phyloP scores from a whole-genome alignment of 2,329 filamentous ascomycete genomes.

The Arachnomyces sp. region DNA sequence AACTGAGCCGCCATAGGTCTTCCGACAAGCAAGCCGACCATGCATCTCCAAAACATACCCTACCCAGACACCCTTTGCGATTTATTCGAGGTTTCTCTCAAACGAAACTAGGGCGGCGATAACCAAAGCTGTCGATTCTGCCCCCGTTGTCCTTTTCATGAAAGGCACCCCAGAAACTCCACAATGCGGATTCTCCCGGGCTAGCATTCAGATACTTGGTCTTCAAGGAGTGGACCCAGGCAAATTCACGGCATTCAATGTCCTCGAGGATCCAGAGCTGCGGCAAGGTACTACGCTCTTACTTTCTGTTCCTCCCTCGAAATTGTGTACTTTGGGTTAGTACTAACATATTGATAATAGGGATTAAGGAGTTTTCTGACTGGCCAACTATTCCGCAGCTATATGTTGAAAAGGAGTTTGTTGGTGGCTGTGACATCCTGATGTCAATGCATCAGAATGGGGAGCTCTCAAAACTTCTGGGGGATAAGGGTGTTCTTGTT shows the following conservation, averaged over 20 bases:
- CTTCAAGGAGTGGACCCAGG: conserved; percentile 88
- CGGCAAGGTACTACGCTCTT: conserved; percentile 57
- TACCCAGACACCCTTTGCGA: conserved; percentile 29
- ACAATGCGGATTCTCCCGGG: conserved; percentile 93
- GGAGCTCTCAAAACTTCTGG: conserved; percentile 80
- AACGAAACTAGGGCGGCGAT: conserved; percentile 73
- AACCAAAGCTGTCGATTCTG: conserved; percentile 76
- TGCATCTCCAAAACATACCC: conserved; percentile 24
- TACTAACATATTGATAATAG: conserved; percentile 37
- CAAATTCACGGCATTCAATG: conserved; percentile 98
- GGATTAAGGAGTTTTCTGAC: conserved; percentile 98
- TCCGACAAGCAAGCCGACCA: conserved; percentile 29
- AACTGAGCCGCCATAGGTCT: conserved; percentile 26
- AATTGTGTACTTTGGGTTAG: neutral
- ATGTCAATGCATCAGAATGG: conserved; percentile 97
- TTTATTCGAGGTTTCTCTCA: conserved; percentile 60
- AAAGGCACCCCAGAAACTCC: conserved; percentile 95
- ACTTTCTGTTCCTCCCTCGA: neutral
- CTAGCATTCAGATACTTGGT: conserved; percentile 88
- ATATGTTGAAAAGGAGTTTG: conserved; percentile 90
- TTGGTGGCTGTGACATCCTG: conserved; percentile 95
- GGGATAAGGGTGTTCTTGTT: conserved; percentile 82
- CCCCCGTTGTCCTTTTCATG: conserved; percentile 97
- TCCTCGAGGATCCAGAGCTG: conserved; percentile 82
- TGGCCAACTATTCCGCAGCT: conserved; percentile 98